phyloP scores from a whole-genome alignment of 768 basidiomycete species.

The Russula lepida region DNA sequence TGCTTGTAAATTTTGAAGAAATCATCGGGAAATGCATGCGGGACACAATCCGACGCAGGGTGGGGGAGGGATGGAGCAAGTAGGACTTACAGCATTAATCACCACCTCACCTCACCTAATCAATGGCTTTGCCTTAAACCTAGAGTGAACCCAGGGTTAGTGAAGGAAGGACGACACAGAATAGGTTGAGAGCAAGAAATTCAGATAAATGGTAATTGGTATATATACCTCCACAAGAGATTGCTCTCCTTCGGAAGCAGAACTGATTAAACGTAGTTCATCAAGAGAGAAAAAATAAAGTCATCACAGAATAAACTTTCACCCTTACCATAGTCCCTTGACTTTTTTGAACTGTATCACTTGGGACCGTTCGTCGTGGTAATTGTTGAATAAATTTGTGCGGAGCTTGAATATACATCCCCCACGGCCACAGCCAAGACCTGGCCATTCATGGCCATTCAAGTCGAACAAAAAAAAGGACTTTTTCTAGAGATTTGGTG shows the following conservation, averaged over 20 bases:
- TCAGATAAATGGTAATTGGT: slow-evolving; percentile 19
- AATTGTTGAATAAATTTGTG: neutral
- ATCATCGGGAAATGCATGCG: slow-evolving; percentile 17
- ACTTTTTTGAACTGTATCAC: neutral
- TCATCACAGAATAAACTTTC: neutral
- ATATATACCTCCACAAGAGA: slow-evolving; percentile 21
- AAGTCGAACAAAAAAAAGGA: too few relatives aligned
- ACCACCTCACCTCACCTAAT: neutral
- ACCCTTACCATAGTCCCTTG: neutral
- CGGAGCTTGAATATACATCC: slow-evolving; percentile 5
- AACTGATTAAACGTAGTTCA: slow-evolving; percentile 22
- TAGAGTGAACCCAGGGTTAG: slow-evolving; percentile 3
- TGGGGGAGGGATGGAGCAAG: neutral
- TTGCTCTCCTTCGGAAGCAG: slow-evolving; percentile 23
- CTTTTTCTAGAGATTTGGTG: neutral
- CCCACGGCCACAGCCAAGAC: too few relatives aligned
- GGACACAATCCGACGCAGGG: neutral
- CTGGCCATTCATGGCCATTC: too few relatives aligned
- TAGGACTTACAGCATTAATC: slow-evolving; percentile 4
- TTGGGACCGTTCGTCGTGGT: neutral
- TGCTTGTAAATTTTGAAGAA: slow-evolving; percentile 20
- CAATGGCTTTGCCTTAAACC: neutral
- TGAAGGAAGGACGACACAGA: neutral
- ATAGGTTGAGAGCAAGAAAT: neutral
- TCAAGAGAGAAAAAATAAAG: neutral